Base-by-base conservation (phyloP, 2,329 filamentous ascomycete species). In the Chrysoporthe puriensis region DNA sequence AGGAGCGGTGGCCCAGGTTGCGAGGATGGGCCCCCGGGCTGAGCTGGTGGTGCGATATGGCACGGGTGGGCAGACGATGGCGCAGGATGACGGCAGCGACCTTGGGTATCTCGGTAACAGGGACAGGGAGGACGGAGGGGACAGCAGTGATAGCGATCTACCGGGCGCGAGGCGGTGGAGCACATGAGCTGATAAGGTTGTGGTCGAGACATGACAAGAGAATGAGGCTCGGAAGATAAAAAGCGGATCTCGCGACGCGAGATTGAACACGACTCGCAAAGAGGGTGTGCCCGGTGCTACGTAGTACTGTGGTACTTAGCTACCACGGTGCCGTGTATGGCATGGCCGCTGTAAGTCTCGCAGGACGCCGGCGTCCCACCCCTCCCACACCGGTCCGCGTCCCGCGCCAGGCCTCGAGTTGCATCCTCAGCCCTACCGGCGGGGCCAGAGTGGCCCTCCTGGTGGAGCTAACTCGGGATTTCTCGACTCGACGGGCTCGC, bases 1-100 rank as follows among this genome's bases (percentile, higher is more conserved):
- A 40, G 13, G 36, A 43, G 8, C 16, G 44, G 63, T 42, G 40
- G 50, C 21, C 58, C 56, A 60, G 54, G n/a, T n/a, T n/a, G 11
- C 36, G 40, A 60, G 11, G 44, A 60, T 6, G 57, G 50, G 13
- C 26, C 46, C 50, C 40, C 57, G 40, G 44, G 18, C 36, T 42
- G 57, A 43, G n/a, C 4, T 36, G 54, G 64, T 69, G 67, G 67
- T 67, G 67, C 67, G 67, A 69, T 69, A 36, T 40, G 36, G 16
- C 18, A 44, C 43, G 43, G 59, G 63, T 69, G 67, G 67, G 64
- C 67, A 69, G 67, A 69, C 67, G 64, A 67, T 69, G 48, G 66
- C 64, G 67, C 67, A 69, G 52, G 21, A 56, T 44, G 58, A 52
- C 46, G 36, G 43, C 36, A 32, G 62, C 52, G 50, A 46, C 36